Percentiles rank a stretch among this genome's conserved stretches.
Conservation (phyloP, 805 yeast genomes). For the Saccharomycopsis malanga region DNA sequence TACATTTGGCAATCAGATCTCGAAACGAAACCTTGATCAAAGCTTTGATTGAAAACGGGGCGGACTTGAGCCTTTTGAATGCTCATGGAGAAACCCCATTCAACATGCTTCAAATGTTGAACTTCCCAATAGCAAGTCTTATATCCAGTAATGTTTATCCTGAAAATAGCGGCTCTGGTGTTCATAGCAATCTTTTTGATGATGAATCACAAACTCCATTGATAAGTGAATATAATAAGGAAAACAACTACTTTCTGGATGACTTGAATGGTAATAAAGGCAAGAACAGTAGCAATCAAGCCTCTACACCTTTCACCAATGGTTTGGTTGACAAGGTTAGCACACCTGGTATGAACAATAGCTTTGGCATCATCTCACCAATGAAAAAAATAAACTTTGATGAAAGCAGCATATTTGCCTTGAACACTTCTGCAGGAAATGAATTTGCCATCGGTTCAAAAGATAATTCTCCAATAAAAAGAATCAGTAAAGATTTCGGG, state of each 20-base stretch:
- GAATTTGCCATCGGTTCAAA: neutral
- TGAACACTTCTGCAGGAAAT: neutral
- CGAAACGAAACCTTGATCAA: slow-evolving; percentile 41
- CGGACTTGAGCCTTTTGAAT: slow-evolving; percentile 26
- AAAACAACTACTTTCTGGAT: neutral
- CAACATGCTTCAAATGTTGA: slow-evolving; percentile 5
- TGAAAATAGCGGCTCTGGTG: neutral
- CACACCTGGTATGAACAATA: neutral
- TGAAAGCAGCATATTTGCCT: neutral
- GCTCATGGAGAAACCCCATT: slow-evolving; percentile 29
- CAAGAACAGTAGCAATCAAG: neutral
- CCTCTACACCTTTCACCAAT: neutral
- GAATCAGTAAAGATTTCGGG: neutral
- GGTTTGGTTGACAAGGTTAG: neutral
- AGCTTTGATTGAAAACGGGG: slow-evolving; percentile 38
- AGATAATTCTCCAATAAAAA: slow-evolving; percentile 3
- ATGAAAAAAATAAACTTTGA: slow-evolving; percentile 8
- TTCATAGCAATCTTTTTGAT: neutral
- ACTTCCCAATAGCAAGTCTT: neutral
- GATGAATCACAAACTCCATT: neutral
- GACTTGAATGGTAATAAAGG: neutral
- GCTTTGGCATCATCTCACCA: slow-evolving; percentile 6
- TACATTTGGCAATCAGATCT: slow-evolving; percentile 65
- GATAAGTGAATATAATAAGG: slow-evolving; percentile 4
- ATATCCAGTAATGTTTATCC: neutral